A percentile compares a stretch with the other conserved stretches of the same genome.
Conservation (phyloP, 306 rosid genomes). For the Pueraria montana region DNA sequence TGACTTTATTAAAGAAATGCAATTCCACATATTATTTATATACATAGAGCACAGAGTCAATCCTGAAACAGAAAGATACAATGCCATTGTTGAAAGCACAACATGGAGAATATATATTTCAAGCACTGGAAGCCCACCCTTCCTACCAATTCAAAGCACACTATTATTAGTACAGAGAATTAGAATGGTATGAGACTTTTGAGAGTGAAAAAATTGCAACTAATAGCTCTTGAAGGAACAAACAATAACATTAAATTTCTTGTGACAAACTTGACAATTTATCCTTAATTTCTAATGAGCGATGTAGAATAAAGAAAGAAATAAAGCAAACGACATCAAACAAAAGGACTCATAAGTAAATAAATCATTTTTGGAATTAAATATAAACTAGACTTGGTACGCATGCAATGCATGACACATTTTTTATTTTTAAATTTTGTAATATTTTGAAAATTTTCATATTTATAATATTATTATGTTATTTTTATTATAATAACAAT, state of each 20-base stretch:
- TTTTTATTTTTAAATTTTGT: no score
- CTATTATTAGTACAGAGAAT: neutral
- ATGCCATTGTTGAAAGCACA: neutral
- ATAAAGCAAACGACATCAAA: neutral
- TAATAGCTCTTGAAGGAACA: neutral
- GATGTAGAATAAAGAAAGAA: no score
- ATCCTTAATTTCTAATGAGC: neutral
- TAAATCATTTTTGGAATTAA: no score
- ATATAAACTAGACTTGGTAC: no score
- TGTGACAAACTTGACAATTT: neutral
- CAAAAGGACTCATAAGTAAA: no score
- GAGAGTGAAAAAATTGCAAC: neutral
- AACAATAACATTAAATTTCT: neutral
- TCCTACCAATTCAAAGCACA: neutral
- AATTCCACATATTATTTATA: no score
- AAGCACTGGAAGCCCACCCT: neutral
- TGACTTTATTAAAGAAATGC: neutral
- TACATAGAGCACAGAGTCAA: neutral
- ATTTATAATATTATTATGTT: no score
- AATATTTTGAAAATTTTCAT: no score
- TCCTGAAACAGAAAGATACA: neutral
- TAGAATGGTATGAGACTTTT: neutral
- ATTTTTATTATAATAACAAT: no score
- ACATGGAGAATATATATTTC: neutral
- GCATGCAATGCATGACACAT: no score